Conservation (phyloP, 2,329 filamentous ascomycete genomes). For the Pseudofabraea citricarpa region DNA sequence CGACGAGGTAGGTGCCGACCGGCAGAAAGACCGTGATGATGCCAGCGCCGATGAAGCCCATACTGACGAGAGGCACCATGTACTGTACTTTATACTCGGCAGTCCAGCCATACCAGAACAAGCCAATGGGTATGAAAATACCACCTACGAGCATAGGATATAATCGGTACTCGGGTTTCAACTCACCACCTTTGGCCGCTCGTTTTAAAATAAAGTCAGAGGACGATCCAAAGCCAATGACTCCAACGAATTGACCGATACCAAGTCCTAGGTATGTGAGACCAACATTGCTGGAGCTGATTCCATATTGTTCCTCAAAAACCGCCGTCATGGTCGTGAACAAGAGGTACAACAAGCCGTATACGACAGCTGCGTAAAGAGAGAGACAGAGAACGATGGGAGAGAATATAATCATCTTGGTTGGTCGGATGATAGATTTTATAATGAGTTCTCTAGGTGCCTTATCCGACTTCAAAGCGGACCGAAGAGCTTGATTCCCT, state of each 20-base stretch:
- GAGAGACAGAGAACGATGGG: slow-evolving; percentile 35
- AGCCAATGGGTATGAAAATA: slow-evolving; percentile 35
- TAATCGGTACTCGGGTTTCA: slow-evolving; percentile 33
- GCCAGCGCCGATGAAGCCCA: slow-evolving; percentile 34
- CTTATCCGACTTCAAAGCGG: slow-evolving; percentile 24
- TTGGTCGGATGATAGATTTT: slow-evolving; percentile 40
- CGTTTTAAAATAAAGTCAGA: slow-evolving; percentile 38
- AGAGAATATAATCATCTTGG: slow-evolving; percentile 32
- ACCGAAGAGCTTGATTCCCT: slow-evolving; percentile 42
- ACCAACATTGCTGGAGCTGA: slow-evolving; percentile 32
- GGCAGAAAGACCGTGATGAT: slow-evolving; percentile 35
- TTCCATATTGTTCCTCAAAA: slow-evolving; percentile 36
- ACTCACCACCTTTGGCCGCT: slow-evolving; percentile 26
- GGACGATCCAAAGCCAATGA: slow-evolving; percentile 31
- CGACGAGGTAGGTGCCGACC: slow-evolving; percentile 40
- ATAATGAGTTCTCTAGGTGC: slow-evolving; percentile 26
- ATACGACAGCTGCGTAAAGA: slow-evolving; percentile 43
- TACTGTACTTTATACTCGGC: slow-evolving; percentile 31
- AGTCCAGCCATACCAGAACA: slow-evolving; percentile 45
- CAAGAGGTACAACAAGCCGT: slow-evolving; percentile 47
- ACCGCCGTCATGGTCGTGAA: slow-evolving; percentile 43
- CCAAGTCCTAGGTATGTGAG: slow-evolving; percentile 37
- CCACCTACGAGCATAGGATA: slow-evolving; percentile 35
- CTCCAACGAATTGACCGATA: slow-evolving; percentile 30
- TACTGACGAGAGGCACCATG: slow-evolving; percentile 37